A percentile compares a stretch with the other conserved stretches of the same genome.
Conservation (phyloP, 345 rosid species). For the Eucalyptus brandiana region DNA sequence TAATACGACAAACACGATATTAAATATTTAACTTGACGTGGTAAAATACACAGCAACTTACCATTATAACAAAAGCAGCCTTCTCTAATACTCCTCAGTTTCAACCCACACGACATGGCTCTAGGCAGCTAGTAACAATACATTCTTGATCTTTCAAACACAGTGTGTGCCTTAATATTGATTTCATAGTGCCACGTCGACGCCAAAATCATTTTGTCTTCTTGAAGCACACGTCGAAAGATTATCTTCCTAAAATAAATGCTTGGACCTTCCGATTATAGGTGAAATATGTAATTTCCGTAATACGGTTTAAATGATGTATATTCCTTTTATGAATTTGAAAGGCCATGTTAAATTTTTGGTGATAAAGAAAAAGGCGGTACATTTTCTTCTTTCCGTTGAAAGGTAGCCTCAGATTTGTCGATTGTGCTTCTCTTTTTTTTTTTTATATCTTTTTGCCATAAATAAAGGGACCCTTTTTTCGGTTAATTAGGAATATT, state of each 20-base stretch:
- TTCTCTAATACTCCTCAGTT: too few relatives aligned
- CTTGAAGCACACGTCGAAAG: rapidly evolving
- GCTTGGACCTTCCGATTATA: rapidly evolving
- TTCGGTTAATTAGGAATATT: neutral
- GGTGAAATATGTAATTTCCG: rapidly evolving
- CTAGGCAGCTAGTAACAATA: rapidly evolving
- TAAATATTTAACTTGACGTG: neutral
- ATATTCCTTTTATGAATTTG: neutral
- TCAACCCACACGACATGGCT: too few relatives aligned
- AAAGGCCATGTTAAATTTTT: neutral
- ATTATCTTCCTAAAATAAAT: neutral
- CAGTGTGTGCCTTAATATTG: rapidly evolving
- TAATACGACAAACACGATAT: neutral
- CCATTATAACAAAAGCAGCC: rapidly evolving
- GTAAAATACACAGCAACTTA: neutral
- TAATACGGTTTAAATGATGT: rapidly evolving
- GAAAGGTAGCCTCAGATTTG: neutral
- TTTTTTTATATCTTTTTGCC: neutral
- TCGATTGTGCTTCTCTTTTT: neutral
- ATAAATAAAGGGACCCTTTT: neutral
- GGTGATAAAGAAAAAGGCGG: neutral
- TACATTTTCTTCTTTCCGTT: neutral
- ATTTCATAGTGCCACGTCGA: rapidly evolving
- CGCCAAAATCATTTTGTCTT: neutral
- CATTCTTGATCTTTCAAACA: neutral